Evolutionary conservation across 371 early-diverging fungal species (phyloP), one percentile per base, ranked within the genome.

Genomic region (Blyttiomyces sp.): DNA sequence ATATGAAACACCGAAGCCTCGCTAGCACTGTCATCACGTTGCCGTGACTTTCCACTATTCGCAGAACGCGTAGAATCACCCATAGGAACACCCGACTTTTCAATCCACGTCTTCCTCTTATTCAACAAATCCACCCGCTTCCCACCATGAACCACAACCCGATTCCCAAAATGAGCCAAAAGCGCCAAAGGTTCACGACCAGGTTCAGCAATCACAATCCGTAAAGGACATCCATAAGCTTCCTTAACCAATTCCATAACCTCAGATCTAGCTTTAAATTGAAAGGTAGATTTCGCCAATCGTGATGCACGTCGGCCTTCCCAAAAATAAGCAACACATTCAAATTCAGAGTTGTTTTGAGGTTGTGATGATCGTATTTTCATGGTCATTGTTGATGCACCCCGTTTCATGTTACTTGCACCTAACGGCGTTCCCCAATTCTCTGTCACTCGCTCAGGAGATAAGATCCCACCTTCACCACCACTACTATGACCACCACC

Each of bases 251-350:
- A 59, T 9, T 59, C 57, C 54, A 74, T 67, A 71, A 80, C 65
- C 55, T 77, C 81, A 13, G 26, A 2, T 53, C 66, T 68, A 9
- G 77, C 75, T 31, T 71, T 70, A 61, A 77, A 71, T 27, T 66
- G 63, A 58, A 80, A 80, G 3, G 76, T 70, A 21, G 75, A 72
- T 43, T 58, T 63, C 13, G 77, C 73, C 6, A 80, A 60, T 13
- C 58, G 21, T 19, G 59, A 55, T 3, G 72, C 58, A 0, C 49
- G 33, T 9, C 57, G 43, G 7, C 81, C 78, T 35, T 73, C 70
- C 78, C 76, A 76, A 63, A 76, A 77, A 66, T 80, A 80, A 23
- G 76, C 75, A 13, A 77, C 70, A 44, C 77, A 77, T 33, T 69
- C 74, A 16, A 75, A 39, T 6, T 53, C 21, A n/a, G n/a, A n/a